A percentile compares a stretch with the other conserved stretches of the same genome.
phyloP scores from a whole-genome alignment of 2,329 filamentous ascomycete genomes.

The Fusarium transvaalense region DNA sequence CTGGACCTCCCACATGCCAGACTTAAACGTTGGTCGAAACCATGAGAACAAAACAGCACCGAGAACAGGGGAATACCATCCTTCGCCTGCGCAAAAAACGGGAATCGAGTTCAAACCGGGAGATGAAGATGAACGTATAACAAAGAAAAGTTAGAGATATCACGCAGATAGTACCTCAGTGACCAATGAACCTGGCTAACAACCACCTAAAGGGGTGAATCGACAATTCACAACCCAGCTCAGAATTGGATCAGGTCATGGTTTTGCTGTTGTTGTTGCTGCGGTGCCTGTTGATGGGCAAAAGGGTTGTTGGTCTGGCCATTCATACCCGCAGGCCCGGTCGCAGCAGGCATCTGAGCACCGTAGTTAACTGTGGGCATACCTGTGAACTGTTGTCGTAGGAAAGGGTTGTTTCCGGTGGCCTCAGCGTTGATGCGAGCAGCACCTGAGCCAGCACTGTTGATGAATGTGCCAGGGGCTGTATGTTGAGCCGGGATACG shows the following conservation, averaged over 20 bases:
- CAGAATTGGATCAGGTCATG: conserved; percentile 75
- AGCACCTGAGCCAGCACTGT: conserved; percentile 88
- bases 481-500: conserved; percentile 98
- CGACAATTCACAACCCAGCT: conserved; percentile 20
- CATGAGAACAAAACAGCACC: conserved; percentile 42
- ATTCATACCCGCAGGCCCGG: conserved; percentile 68
- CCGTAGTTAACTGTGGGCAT: conserved; percentile 72
- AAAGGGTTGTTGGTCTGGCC: conserved; percentile 71
- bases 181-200: conserved; percentile 8
- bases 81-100: conserved; percentile 49
- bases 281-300: conserved; percentile 58
- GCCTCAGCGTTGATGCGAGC: conserved; percentile 77
- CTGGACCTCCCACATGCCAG: conserved; percentile 44
- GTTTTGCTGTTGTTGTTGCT: conserved; percentile 62
- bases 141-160: conserved; percentile 32
- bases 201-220: conserved; percentile 7
- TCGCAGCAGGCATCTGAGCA: conserved; percentile 64
- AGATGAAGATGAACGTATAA: conserved; percentile 36
- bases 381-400: conserved; percentile 85
- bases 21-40: conserved; percentile 39
- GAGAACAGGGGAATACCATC: conserved; percentile 48
- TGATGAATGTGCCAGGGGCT: conserved; percentile 94
- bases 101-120: conserved; percentile 42
- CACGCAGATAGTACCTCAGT: conserved; percentile 19
- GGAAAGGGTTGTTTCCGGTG: conserved; percentile 90